Evolutionary conservation across 1,284 basidiomycete species (phyloP).

Genomic region (Apiotrichum brassicae): DNA sequence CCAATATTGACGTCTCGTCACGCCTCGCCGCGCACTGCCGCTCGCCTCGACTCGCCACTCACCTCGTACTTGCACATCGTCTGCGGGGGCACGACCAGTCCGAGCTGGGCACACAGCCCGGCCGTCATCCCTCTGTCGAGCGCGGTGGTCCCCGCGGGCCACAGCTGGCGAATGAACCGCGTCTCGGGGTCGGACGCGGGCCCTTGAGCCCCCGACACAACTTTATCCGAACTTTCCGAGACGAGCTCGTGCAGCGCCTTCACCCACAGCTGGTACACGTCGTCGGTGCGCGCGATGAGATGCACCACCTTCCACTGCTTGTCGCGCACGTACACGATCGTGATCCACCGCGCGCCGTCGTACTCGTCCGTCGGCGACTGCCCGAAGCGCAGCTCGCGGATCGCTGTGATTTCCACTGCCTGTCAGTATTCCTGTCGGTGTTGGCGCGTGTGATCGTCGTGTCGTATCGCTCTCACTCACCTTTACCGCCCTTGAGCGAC

Average conservation of each 20-base stretch:
- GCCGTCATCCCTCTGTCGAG: slow-evolving; percentile 45
- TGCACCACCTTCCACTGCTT: slow-evolving; percentile 88
- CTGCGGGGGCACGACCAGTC: slow-evolving; percentile 19
- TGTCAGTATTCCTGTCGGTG: too few relatives aligned
- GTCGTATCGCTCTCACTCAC: slow-evolving; percentile 51
- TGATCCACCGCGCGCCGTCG: slow-evolving; percentile 48
- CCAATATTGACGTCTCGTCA: too few relatives aligned
- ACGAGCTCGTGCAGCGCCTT: slow-evolving; percentile 48
- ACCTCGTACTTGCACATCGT: slow-evolving; percentile 7
- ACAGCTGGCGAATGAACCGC: slow-evolving; percentile 41
- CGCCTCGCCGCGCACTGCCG: too few relatives aligned
- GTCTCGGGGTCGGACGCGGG: slow-evolving; percentile 39
- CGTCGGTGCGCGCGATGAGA: slow-evolving; percentile 67
- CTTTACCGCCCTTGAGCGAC: slow-evolving; percentile 65
- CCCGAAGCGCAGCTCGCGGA: slow-evolving; percentile 83
- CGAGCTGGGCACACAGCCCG: slow-evolving; percentile 61
- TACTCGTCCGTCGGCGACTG: slow-evolving; percentile 56
- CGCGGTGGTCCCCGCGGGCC: slow-evolving; percentile 32
- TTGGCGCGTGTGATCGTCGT: too few relatives aligned
- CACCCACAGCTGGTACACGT: slow-evolving; percentile 57
- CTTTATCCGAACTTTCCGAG: slow-evolving; percentile 28
- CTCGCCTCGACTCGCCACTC: background rate
- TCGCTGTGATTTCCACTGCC: slow-evolving; percentile 83
- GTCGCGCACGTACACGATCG: slow-evolving; percentile 48
- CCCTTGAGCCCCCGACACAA: slow-evolving; percentile 27